Percentiles rank a stretch among this genome's conserved stretches.
Conservation (phyloP, 2,329 filamentous ascomycete genomes). For the Monosporascus sp. region DNA sequence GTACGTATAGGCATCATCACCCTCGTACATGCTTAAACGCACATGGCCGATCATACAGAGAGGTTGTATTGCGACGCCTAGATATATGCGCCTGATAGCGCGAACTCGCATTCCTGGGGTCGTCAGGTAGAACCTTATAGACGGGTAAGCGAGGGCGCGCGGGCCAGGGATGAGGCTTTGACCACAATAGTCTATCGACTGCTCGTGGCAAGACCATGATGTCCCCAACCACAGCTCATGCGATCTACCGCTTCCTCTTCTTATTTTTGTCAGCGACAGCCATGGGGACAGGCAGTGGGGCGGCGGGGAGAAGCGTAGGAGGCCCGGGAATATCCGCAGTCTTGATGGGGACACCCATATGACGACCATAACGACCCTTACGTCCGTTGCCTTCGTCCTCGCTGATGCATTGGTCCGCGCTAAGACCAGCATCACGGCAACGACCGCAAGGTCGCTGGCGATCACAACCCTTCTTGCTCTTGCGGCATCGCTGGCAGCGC, state of each 20-base stretch:
- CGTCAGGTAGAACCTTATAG: neutral
- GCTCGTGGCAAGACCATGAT: neutral
- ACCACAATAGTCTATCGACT: constrained; percentile 1
- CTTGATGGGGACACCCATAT: constrained; percentile 63
- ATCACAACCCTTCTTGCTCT: constrained; percentile 99
- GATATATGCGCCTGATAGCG: neutral
- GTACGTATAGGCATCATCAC: neutral
- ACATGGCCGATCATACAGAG: neutral
- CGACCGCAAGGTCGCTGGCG: constrained; percentile 90
- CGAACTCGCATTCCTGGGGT: neutral
- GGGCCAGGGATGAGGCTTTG: constrained; percentile 1
- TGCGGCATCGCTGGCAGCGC: constrained; percentile 94
- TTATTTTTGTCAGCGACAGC: constrained; percentile 49
- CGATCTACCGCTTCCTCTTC: constrained; percentile 52
- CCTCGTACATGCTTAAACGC: constrained; percentile 5
- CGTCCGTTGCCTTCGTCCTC: constrained; percentile 97
- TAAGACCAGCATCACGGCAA: constrained; percentile 93
- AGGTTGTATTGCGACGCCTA: neutral
- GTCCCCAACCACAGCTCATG: neutral
- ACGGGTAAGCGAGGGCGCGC: neutral
- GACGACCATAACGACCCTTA: constrained; percentile 81
- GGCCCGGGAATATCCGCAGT: constrained; percentile 42
- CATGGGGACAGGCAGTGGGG: constrained; percentile 41
- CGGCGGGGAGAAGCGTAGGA: constrained; percentile 30
- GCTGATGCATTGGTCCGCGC: constrained; percentile 88